Evolutionary conservation across 257 asterid species (phyloP).

Genomic region (Capsicum rhomboideum): DNA sequence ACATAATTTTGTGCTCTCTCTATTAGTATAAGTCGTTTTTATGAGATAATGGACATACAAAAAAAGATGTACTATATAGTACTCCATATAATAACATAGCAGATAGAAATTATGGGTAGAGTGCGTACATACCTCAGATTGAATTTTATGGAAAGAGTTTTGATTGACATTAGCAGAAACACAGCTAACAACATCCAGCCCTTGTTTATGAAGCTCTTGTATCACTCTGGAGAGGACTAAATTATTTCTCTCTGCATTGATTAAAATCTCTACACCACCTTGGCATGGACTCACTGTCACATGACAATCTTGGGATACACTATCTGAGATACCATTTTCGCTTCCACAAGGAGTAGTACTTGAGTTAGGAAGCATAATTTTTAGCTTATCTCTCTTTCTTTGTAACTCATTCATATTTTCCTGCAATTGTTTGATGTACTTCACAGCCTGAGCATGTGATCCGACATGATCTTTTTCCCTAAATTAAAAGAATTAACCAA

Average conservation of each 20-base stretch:
- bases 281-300: constrained; percentile 26
- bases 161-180: constrained; percentile 26
- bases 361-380: neutral
- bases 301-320: neutral
- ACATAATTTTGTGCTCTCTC: too few relatives aligned
- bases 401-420: constrained; percentile 22
- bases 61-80: neutral
- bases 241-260: constrained; percentile 8
- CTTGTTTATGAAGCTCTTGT: constrained; percentile 15
- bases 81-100: too few relatives aligned
- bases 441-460: constrained; percentile 34
- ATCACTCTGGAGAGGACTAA: constrained; percentile 29
- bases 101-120: neutral
- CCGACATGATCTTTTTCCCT: constrained; percentile 49
- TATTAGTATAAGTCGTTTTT: neutral
- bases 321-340: neutral
- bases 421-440: constrained; percentile 33
- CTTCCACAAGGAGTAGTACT: neutral
- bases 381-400: constrained; percentile 17
- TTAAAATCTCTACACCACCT: constrained; percentile 33
- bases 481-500: neutral
- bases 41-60: neutral
- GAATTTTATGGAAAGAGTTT: constrained; percentile 26
- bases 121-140: constrained; percentile 29
- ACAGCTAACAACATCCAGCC: constrained; percentile 28